Evolutionary conservation across 768 basidiomycete species (phyloP).

Genomic region (Boletus rubescentipes): DNA sequence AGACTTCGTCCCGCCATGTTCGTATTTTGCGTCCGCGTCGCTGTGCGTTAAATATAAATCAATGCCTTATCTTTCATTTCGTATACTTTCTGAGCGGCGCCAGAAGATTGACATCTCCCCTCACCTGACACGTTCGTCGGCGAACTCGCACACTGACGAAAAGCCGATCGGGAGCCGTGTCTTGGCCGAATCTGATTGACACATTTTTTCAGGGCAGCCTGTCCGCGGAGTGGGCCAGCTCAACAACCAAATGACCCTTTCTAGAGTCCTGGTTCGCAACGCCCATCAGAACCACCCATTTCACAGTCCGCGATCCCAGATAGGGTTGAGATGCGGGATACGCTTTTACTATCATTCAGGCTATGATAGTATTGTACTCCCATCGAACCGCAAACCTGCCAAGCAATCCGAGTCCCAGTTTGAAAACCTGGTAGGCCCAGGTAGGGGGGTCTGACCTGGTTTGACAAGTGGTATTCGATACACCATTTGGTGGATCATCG

Average conservation of each 20-base stretch:
- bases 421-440: too few relatives aligned
- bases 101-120: neutral
- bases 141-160: neutral
- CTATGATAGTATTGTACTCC: neutral
- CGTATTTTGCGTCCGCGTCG: neutral
- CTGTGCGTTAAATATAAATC: neutral
- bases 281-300: neutral
- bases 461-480: neutral
- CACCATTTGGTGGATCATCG: neutral
- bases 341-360: neutral
- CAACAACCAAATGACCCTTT: neutral
- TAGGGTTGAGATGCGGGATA: neutral
- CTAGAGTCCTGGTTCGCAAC: neutral
- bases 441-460: neutral
- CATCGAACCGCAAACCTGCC: neutral
- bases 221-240: conserved; percentile 1
- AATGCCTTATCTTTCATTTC: conserved; percentile 2
- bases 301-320: conserved; percentile 10
- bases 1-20: neutral
- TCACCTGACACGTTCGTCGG: conserved; percentile 7
- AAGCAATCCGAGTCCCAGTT: neutral
- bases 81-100: neutral
- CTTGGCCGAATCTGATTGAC: neutral
- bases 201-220: conserved; percentile 4
- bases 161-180: neutral